Percentiles rank a stretch among this genome's conserved stretches.
These are phyloP conservation scores for Penicillium glabrum DNA, from an alignment of 2,329 filamentous ascomycete genomes.

Conservation along the genomic window DNA sequence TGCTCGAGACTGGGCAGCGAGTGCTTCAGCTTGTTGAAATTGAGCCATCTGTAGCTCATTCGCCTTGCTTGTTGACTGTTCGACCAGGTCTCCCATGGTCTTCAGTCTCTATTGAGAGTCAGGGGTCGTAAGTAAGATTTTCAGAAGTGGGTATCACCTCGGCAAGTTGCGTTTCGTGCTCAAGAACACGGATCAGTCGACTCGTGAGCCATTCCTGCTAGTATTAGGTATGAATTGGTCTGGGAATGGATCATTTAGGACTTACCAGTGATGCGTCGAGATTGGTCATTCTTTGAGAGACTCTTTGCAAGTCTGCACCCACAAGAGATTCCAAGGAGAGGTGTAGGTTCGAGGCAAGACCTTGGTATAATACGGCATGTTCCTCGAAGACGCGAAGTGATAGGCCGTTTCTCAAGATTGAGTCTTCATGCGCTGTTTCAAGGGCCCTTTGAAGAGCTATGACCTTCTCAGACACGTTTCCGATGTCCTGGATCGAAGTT, in stretches of 20 bases:
- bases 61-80: slow-evolving; percentile 33
- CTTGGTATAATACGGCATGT: slow-evolving; percentile 26
- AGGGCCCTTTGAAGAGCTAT: slow-evolving; percentile 26
- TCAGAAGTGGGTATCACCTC: slow-evolving; percentile 24
- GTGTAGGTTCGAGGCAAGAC: slow-evolving; percentile 32
- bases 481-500: slow-evolving; percentile 31
- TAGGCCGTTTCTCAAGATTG: slow-evolving; percentile 28
- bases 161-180: slow-evolving; percentile 34
- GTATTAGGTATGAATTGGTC: slow-evolving; percentile 4
- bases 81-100: slow-evolving; percentile 33
- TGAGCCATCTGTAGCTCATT: slow-evolving; percentile 35
- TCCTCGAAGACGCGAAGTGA: slow-evolving; percentile 26
- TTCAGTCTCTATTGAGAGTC: slow-evolving; percentile 34
- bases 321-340: slow-evolving; percentile 33
- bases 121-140: slow-evolving; percentile 4
- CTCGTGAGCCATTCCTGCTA: slow-evolving; percentile 33
- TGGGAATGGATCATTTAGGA: background rate
- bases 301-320: slow-evolving; percentile 27
- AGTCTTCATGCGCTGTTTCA: slow-evolving; percentile 27
- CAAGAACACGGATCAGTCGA: slow-evolving; percentile 27
- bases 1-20: slow-evolving; percentile 24
- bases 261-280: slow-evolving; percentile 39
- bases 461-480: slow-evolving; percentile 24
- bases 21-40: slow-evolving; percentile 31
- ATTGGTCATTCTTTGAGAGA: slow-evolving; percentile 29